These are phyloP conservation scores for Guadua angustifolia DNA, from an alignment of 176 grass and related monocot species.

Conservation along the genomic window DNA sequence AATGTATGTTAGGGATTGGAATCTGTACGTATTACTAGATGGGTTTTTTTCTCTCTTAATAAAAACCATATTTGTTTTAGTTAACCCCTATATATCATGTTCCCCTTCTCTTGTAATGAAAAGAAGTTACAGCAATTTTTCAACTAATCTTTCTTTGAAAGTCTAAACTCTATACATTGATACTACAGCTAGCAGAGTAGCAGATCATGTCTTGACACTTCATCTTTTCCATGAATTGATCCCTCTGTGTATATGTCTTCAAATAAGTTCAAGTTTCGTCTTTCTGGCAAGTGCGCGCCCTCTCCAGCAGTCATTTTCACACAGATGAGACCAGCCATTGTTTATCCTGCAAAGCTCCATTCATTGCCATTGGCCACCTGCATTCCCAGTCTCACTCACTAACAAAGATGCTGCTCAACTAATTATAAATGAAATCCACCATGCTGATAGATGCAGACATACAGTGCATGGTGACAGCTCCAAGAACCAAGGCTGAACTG, in stretches of 20 bases:
- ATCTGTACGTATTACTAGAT: neutral
- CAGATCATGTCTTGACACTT: constrained; percentile 37
- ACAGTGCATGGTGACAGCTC: constrained; percentile 10
- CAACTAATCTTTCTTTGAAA: constrained; percentile 21
- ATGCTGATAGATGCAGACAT: neutral
- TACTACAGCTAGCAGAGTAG: constrained; percentile 18
- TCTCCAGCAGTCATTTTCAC: constrained; percentile 32
- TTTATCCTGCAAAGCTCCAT: neutral
- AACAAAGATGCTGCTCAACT: neutral
- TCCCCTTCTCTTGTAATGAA: neutral
- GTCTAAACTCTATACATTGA: neutral
- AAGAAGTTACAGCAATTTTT: neutral
- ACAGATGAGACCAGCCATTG: constrained; percentile 26
- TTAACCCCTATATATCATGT: neutral
- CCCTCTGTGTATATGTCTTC: neutral
- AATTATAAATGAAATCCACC: constrained; percentile 25
- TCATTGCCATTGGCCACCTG: neutral
- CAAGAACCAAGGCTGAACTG: constrained; percentile 13
- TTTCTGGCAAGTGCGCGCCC: constrained; percentile 29
- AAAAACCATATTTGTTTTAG: neutral
- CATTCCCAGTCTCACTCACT: constrained; percentile 3
- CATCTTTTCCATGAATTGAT: constrained; percentile 9
- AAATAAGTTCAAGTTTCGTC: constrained; percentile 40
- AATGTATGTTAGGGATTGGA: neutral
- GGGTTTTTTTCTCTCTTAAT: neutral